Evolutionary conservation across 371 early-diverging fungal genomes (phyloP).

Genomic region (Chytridium lagenaria): DNA sequence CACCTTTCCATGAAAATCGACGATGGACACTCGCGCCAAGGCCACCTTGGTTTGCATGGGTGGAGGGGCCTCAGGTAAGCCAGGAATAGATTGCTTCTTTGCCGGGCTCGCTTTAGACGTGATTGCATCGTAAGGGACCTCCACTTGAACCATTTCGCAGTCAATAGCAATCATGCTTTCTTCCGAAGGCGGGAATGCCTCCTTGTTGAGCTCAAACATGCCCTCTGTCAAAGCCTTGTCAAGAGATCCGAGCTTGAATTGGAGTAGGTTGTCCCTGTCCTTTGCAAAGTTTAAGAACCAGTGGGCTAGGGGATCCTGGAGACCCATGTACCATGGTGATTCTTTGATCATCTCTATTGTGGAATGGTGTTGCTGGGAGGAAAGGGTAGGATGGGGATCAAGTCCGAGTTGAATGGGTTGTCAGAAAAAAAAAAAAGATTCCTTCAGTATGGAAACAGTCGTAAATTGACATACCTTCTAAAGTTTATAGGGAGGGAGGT

Average conservation of each 20-base stretch:
- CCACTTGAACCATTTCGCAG: slow-evolving; percentile 92
- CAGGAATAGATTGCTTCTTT: not conserved
- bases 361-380: not conserved
- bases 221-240: slow-evolving; percentile 1
- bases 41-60: slow-evolving; percentile 56
- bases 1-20: slow-evolving; percentile 85
- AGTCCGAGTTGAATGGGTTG: not conserved
- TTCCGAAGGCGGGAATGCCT: not conserved
- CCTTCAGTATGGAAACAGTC: too few species aligned
- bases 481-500: too few species aligned
- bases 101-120: not conserved
- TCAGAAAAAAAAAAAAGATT: not conserved
- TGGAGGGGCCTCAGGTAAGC: slow-evolving; percentile 1
- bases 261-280: not conserved
- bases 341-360: not conserved
- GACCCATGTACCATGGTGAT: slow-evolving; percentile 4
- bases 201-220: not conserved
- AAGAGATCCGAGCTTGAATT: not conserved
- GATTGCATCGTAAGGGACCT: not conserved
- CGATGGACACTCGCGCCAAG: slow-evolving; percentile 87
- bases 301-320: slow-evolving; percentile 12
- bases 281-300: slow-evolving; percentile 12
- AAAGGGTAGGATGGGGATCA: slow-evolving; percentile 1
- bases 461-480: too few species aligned
- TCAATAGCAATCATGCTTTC: slow-evolving; percentile 77